Conservation (phyloP, 1,139 yeast genomes). For the Pichia sp. region DNA sequence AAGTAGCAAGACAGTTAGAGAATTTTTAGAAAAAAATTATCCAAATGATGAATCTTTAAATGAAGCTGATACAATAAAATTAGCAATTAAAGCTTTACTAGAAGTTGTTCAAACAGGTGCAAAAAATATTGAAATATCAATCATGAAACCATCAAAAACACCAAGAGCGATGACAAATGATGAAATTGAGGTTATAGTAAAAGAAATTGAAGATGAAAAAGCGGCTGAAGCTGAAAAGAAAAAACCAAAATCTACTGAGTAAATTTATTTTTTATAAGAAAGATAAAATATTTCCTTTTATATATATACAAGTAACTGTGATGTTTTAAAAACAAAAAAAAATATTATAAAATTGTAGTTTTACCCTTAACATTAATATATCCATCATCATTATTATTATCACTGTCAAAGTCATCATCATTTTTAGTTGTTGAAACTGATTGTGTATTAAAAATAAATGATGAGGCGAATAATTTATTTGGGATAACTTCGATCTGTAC, state of each 20-base stretch:
- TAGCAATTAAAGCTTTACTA: conserved; percentile 78
- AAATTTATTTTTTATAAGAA: conserved; percentile 1
- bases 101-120: conserved; percentile 99
- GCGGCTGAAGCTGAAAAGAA: conserved; percentile 86
- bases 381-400: conserved; percentile 18
- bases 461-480: conserved; percentile 16
- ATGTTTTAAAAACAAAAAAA: no score
- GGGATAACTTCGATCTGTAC: conserved; percentile 33
- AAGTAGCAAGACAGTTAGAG: conserved; percentile 91
- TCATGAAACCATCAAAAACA: conserved; percentile 63
- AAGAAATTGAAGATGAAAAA: conserved; percentile 85
- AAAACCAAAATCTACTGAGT: conserved; percentile 42
- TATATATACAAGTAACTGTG: conserved; percentile 1
- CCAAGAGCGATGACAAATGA: conserved; percentile 58
- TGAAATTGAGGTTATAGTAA: conserved; percentile 69
- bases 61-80: conserved; percentile 70
- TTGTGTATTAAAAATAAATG: conserved; percentile 27
- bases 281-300: background rate
- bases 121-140: conserved; percentile 87
- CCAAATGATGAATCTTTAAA: conserved; percentile 45
- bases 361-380: conserved; percentile 30
- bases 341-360: conserved; percentile 21
- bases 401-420: conserved; percentile 13
- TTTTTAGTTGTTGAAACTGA: conserved; percentile 13
- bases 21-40: conserved; percentile 88